Conservation (phyloP, 495 filamentous ascomycete species). For the Chlorociboria aeruginascens region DNA sequence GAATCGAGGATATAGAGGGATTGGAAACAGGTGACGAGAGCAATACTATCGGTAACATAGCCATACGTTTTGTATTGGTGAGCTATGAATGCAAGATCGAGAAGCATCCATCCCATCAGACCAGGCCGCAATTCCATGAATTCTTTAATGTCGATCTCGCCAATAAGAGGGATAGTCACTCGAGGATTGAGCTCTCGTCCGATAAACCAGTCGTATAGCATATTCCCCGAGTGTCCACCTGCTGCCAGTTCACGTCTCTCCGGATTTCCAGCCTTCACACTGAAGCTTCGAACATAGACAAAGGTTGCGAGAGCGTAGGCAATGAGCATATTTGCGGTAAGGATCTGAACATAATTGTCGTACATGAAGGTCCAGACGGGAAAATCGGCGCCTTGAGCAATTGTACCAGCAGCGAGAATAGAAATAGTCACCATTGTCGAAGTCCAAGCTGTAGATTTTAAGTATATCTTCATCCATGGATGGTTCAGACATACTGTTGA, state of each 20-base stretch:
- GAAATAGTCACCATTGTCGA: conserved; percentile 60
- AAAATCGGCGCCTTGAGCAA: conserved; percentile 67
- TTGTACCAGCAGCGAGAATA: conserved; percentile 58
- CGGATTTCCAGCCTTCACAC: conserved; percentile 56
- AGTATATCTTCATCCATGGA: not conserved
- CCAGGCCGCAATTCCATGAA: conserved; percentile 88
- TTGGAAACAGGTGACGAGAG: conserved; percentile 72
- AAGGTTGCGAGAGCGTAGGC: conserved; percentile 54
- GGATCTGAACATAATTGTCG: conserved; percentile 77
- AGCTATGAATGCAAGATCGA: conserved; percentile 75
- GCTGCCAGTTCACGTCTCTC: conserved; percentile 66
- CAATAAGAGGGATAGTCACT: conserved; percentile 61
- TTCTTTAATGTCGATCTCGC: conserved; percentile 80
- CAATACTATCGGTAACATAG: conserved; percentile 75
- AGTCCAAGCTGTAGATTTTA: conserved; percentile 47
- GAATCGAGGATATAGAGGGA: conserved; percentile 75
- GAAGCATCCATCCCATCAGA: conserved; percentile 76
- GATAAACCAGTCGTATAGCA: conserved; percentile 94
- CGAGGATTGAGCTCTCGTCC: conserved; percentile 94
- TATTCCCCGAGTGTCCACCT: conserved; percentile 73
- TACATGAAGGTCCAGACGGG: conserved; percentile 85
- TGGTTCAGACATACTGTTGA: conserved; percentile 43
- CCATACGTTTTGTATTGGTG: conserved; percentile 80
- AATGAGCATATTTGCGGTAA: conserved; percentile 74
- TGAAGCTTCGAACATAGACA: conserved; percentile 72